Conservation (phyloP, 805 yeast species). For the Cyberlindnera mississippiensis region DNA sequence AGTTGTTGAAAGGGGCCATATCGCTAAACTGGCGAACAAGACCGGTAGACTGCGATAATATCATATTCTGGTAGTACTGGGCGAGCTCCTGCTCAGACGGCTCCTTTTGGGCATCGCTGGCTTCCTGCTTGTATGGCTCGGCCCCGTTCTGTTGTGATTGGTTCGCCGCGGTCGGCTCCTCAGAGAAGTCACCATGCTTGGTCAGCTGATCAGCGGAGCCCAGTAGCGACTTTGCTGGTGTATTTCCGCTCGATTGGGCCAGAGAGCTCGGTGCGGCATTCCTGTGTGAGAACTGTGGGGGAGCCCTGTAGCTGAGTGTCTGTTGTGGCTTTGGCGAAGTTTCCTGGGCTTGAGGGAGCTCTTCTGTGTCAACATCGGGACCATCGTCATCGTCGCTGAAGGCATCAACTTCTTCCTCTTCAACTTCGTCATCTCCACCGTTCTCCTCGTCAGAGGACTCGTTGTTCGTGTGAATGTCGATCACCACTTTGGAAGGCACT, state of each 20-base stretch:
- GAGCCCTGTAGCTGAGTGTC: constrained; percentile 21
- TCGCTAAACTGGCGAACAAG: constrained; percentile 39
- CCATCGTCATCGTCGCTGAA: constrained; percentile 24
- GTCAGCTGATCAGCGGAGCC: constrained; percentile 12
- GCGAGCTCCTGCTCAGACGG: constrained; percentile 17
- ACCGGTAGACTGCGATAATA: constrained; percentile 52
- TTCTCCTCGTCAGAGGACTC: constrained; percentile 15
- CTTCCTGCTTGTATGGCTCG: constrained; percentile 1
- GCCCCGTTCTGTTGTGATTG: constrained; percentile 5
- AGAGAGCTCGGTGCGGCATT: constrained; percentile 5
- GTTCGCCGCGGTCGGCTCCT: not conserved
- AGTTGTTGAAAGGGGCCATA: constrained; percentile 27
- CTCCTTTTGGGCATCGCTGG: constrained; percentile 1
- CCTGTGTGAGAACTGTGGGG: constrained; percentile 25
- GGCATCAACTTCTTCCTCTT: constrained; percentile 26
- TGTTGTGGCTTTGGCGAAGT: constrained; percentile 3
- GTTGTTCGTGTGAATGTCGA: constrained; percentile 13
- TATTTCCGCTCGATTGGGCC: not conserved
- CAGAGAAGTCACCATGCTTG: too few relatives aligned
- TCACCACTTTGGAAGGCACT: constrained; percentile 13
- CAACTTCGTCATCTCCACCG: constrained; percentile 14
- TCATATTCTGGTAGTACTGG: constrained; percentile 38
- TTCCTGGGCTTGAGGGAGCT: not conserved
- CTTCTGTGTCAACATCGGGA: constrained; percentile 5
- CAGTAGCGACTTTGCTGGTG: constrained; percentile 12